Evolutionary conservation across 352 stramenopile genomes (phyloP).

Genomic region (Phytophthora niederhauseri): DNA sequence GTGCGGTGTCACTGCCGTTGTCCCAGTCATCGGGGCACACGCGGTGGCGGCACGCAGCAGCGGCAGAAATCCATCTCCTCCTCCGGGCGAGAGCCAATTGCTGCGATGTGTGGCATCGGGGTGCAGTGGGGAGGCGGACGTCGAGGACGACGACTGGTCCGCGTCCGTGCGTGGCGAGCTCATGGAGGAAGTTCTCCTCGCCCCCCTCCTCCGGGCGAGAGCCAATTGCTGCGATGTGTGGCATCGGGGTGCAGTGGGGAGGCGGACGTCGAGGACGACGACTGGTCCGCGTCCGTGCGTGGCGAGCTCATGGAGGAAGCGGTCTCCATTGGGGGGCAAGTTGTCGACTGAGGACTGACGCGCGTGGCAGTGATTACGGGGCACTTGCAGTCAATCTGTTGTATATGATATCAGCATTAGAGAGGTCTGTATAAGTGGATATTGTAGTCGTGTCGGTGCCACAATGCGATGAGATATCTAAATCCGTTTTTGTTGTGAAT

Average conservation of each 20-base stretch:
- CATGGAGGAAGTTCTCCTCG: no score
- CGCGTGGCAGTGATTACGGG: constrained; percentile 11
- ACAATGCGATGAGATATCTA: no score
- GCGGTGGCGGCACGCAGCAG: constrained; percentile 24
- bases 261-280: background rate
- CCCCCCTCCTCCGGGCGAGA: background rate
- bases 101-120: background rate
- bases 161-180: constrained; percentile 14
- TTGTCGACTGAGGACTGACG: constrained; percentile 8
- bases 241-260: constrained; percentile 4
- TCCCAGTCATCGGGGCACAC: constrained; percentile 13
- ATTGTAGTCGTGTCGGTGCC: no score
- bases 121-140: background rate
- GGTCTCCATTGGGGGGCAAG: background rate
- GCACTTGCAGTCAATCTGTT: background rate
- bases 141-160: constrained; percentile 7
- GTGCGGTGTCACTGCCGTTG: constrained; percentile 4
- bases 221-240: background rate
- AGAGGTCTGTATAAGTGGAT: background rate
- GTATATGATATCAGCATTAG: background rate
- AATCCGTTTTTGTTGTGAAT: background rate
- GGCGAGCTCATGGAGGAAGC: background rate
- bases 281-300: constrained; percentile 12
- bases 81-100: background rate
- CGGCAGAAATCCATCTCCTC: constrained; percentile 12